These are phyloP conservation scores for Triticum urartu DNA, from an alignment of 176 grass and related monocot species.

Conservation along the genomic window DNA sequence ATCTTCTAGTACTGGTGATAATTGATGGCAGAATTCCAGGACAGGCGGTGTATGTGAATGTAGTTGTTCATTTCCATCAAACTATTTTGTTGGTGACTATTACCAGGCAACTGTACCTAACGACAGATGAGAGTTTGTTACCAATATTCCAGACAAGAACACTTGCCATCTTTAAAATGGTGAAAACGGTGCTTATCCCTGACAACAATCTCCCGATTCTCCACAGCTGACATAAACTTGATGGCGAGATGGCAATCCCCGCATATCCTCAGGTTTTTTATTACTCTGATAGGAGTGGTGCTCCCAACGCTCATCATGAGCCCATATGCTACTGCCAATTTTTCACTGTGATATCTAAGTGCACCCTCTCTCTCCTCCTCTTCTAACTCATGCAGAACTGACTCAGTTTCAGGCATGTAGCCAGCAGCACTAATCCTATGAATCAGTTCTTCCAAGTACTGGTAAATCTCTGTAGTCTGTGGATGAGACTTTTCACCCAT, in stretches of 20 bases:
- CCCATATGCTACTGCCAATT: constrained; percentile 61
- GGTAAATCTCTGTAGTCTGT: constrained; percentile 52
- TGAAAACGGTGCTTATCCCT: constrained; percentile 67
- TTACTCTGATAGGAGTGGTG: constrained; percentile 47
- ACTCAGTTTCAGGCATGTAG: constrained; percentile 57
- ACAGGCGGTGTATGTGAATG: neutral
- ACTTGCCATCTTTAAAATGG: constrained; percentile 60
- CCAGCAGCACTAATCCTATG: constrained; percentile 51
- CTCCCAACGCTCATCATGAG: constrained; percentile 41
- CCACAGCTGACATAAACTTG: constrained; percentile 60
- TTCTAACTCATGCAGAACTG: constrained; percentile 65
- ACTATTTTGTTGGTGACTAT: neutral
- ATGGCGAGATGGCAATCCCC: constrained; percentile 68
- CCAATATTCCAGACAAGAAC: constrained; percentile 64
- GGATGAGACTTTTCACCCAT: constrained; percentile 67
- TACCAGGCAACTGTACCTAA: neutral
- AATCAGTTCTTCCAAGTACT: constrained; percentile 53
- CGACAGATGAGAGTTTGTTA: constrained; percentile 10
- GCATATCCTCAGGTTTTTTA: constrained; percentile 68
- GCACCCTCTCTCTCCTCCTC: constrained; percentile 70
- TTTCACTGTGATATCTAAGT: constrained; percentile 65
- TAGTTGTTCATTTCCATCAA: neutral
- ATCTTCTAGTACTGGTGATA: neutral
- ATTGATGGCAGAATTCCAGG: neutral
- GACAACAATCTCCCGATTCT: constrained; percentile 58